Percentiles rank a stretch among this genome's conserved stretches.
Conservation (phyloP, 108 stramenopile species). For the Fistulifera pelliculosa region DNA sequence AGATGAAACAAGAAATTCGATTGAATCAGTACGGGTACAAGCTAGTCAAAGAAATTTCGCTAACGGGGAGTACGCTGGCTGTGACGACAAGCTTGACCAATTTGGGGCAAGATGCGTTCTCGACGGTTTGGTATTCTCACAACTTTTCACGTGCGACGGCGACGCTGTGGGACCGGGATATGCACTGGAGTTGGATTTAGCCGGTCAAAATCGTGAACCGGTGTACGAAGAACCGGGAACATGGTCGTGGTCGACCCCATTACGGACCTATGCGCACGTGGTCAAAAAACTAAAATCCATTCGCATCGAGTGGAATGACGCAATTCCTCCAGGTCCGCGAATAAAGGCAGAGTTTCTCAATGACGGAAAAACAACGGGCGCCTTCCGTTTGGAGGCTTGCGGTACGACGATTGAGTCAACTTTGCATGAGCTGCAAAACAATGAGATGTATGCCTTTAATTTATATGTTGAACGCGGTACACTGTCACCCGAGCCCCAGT, state of each 20-base stretch:
- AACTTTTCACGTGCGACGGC: slow-evolving; percentile 72
- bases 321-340: slow-evolving; percentile 44
- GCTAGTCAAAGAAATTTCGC: slow-evolving; percentile 38
- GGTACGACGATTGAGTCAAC: slow-evolving; percentile 41
- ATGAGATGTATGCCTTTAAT: slow-evolving; percentile 65
- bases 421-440: slow-evolving; percentile 48
- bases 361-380: slow-evolving; percentile 43
- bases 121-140: slow-evolving; percentile 80
- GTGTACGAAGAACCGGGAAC: slow-evolving; percentile 65
- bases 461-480: slow-evolving; percentile 69
- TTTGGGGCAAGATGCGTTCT: slow-evolving; percentile 53
- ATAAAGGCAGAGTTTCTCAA: slow-evolving; percentile 73
- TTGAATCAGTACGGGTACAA: slow-evolving; percentile 48
- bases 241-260: slow-evolving; percentile 53
- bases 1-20: slow-evolving; percentile 39
- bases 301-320: slow-evolving; percentile 33
- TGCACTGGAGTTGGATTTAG: slow-evolving; percentile 43
- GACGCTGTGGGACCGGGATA: slow-evolving; percentile 56
- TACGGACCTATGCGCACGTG: slow-evolving; percentile 43
- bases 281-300: slow-evolving; percentile 28
- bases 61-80: slow-evolving; percentile 37
- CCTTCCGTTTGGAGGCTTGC: slow-evolving; percentile 52
- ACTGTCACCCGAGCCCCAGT: slow-evolving; percentile 68
- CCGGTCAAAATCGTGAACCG: slow-evolving; percentile 19
- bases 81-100: slow-evolving; percentile 61